Conservation (phyloP, 352 stramenopile species). For the Pythium sp. region DNA sequence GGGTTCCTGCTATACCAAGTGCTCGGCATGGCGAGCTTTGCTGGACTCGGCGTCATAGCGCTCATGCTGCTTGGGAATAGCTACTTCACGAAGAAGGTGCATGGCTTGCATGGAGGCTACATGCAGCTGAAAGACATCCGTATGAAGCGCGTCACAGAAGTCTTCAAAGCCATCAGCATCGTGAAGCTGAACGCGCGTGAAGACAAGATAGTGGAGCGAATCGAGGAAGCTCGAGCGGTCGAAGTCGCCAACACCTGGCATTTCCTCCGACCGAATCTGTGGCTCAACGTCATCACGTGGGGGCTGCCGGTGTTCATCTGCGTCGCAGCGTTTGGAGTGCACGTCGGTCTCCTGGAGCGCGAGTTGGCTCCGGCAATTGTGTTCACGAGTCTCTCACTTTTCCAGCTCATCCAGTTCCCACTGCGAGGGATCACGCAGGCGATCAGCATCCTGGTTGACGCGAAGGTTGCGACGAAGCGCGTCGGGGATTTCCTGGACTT, state of each 20-base stretch:
- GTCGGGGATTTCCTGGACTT: slow-evolving; percentile 26
- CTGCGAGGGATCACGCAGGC: slow-evolving; percentile 11
- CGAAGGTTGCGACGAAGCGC: not conserved
- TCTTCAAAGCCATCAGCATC: not conserved
- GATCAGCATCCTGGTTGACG: not conserved
- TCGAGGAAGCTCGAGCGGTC: slow-evolving; percentile 23
- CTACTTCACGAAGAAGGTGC: slow-evolving; percentile 21
- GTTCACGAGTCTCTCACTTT: slow-evolving; percentile 63
- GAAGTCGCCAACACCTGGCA: slow-evolving; percentile 29
- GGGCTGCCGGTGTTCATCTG: slow-evolving; percentile 49
- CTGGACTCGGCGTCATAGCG: slow-evolving; percentile 39
- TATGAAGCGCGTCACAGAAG: not conserved
- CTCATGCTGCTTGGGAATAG: slow-evolving; percentile 35
- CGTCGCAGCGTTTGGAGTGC: slow-evolving; percentile 43
- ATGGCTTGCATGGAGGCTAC: slow-evolving; percentile 7
- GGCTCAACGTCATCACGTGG: slow-evolving; percentile 36
- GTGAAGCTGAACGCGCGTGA: not conserved
- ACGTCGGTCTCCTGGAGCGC: slow-evolving; percentile 60
- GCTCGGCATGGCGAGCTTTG: slow-evolving; percentile 33
- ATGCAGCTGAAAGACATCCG: not conserved
- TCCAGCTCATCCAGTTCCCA: slow-evolving; percentile 75
- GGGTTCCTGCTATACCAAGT: slow-evolving; percentile 47
- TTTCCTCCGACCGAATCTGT: slow-evolving; percentile 28
- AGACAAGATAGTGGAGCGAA: slow-evolving; percentile 27
- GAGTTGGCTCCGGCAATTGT: slow-evolving; percentile 76